Percentiles rank a stretch among this genome's conserved stretches.
These are phyloP conservation scores for Trichoderma pleuroti DNA, from an alignment of 2,329 filamentous ascomycete species.

Conservation along the genomic window DNA sequence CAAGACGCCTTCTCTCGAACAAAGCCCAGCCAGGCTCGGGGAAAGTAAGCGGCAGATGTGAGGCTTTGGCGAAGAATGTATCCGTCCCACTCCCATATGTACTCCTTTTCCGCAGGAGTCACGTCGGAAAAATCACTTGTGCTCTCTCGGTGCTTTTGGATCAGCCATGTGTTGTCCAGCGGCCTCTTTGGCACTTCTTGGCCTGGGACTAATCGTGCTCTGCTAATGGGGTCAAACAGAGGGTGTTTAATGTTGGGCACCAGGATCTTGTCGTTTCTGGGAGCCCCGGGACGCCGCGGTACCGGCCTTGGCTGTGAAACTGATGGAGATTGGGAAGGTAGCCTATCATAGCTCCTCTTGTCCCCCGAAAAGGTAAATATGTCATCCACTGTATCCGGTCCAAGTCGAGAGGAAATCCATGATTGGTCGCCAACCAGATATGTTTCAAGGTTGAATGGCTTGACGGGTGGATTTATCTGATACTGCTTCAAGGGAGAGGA, in stretches of 20 bases:
- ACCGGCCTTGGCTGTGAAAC: constrained; percentile 20
- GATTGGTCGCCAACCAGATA: constrained; percentile 45
- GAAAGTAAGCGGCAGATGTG: constrained; percentile 50
- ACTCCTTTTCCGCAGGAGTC: constrained; percentile 52
- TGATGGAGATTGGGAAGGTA: constrained; percentile 26
- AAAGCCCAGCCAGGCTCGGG: constrained; percentile 51
- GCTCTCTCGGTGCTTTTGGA: constrained; percentile 57
- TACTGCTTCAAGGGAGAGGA: constrained; percentile 37
- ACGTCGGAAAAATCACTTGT: constrained; percentile 57
- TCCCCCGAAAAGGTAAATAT: constrained; percentile 25
- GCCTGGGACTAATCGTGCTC: constrained; percentile 48
- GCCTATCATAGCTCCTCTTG: constrained; percentile 24
- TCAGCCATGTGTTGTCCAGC: constrained; percentile 51
- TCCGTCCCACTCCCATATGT: constrained; percentile 56
- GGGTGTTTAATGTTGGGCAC: constrained; percentile 51
- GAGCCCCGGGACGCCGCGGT: constrained; percentile 17
- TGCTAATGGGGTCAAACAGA: constrained; percentile 57
- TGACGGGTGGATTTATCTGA: constrained; percentile 41
- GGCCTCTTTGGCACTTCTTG: constrained; percentile 43
- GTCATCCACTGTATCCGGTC: constrained; percentile 32
- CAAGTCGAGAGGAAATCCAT: constrained; percentile 43
- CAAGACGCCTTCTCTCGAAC: constrained; percentile 48
- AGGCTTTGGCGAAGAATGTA: constrained; percentile 51
- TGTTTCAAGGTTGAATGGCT: constrained; percentile 44
- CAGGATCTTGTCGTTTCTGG: constrained; percentile 32